A percentile compares a stretch with the other conserved stretches of the same genome.
Evolutionary conservation across 2,329 filamentous ascomycete genomes (phyloP).

Genomic region (Escovopsis weberi): DNA sequence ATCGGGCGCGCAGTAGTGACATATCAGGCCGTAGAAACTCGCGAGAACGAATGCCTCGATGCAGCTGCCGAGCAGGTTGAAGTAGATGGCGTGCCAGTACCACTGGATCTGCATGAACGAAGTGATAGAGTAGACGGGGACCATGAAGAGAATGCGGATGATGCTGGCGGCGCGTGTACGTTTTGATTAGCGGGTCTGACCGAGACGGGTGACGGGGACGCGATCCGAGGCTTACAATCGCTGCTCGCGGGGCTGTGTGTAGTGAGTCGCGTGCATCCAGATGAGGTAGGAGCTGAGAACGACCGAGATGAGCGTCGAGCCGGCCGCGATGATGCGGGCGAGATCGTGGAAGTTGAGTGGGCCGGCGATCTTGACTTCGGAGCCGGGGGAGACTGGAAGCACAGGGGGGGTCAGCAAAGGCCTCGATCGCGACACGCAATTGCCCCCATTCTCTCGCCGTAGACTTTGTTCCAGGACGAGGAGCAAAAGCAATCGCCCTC

Average conservation of each 20-base stretch:
- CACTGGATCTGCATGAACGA: slow-evolving; percentile 59
- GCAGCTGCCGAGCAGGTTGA: slow-evolving; percentile 65
- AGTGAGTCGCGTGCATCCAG: slow-evolving; percentile 43
- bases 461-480: not conserved
- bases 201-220: no score
- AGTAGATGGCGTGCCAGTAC: slow-evolving; percentile 70
- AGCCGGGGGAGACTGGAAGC: slow-evolving; percentile 24
- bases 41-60: slow-evolving; percentile 84
- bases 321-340: slow-evolving; percentile 35
- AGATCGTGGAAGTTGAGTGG: slow-evolving; percentile 39
- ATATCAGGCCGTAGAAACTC: slow-evolving; percentile 73
- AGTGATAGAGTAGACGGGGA: slow-evolving; percentile 65
- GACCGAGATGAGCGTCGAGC: slow-evolving; percentile 35
- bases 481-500: not conserved
- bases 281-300: slow-evolving; percentile 40
- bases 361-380: slow-evolving; percentile 32
- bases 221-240: slow-evolving; percentile 30
- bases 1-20: slow-evolving; percentile 64
- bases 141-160: slow-evolving; percentile 79
- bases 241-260: slow-evolving; percentile 46
- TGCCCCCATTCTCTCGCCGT: not conserved
- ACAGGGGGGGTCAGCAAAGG: not conserved
- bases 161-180: slow-evolving; percentile 35
- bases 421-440: not conserved
- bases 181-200: no score